These are phyloP conservation scores for Citrus mangshanensis DNA, from an alignment of 345 rosid genomes.

Conservation along the genomic window DNA sequence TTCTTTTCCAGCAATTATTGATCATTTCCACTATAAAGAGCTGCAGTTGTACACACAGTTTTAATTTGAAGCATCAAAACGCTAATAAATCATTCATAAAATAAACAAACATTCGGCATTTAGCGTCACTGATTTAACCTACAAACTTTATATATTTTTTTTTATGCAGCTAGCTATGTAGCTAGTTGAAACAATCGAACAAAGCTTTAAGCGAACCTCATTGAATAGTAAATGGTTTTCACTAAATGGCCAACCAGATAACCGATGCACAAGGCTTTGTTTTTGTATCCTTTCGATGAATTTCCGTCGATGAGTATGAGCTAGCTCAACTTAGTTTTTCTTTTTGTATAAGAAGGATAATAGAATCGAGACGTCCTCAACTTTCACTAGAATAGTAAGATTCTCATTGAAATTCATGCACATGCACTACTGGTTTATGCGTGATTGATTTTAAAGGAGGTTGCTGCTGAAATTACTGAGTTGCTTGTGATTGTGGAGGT, in stretches of 20 bases:
- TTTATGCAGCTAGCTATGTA: too few relatives aligned
- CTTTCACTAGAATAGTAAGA: conserved; percentile 1
- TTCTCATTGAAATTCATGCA: conserved; percentile 3
- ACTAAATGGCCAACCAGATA: background rate
- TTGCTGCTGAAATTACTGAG: background rate
- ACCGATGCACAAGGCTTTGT: background rate
- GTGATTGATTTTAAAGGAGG: conserved; percentile 6
- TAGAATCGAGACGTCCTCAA: background rate
- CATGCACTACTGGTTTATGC: conserved; percentile 1
- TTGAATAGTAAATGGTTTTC: background rate
- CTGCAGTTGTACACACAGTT: background rate
- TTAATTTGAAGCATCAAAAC: background rate
- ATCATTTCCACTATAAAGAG: background rate
- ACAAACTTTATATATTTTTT: too few relatives aligned
- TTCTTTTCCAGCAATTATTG: background rate
- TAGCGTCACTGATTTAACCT: too few relatives aligned
- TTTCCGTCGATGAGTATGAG: background rate
- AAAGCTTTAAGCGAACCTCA: background rate
- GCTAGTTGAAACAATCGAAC: too few relatives aligned
- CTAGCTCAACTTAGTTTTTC: background rate
- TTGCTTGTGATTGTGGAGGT: background rate
- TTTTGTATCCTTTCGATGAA: background rate
- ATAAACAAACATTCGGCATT: too few relatives aligned
- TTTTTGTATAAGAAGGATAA: background rate
- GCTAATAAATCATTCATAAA: background rate